Conservation (phyloP, 1,139 yeast species). For the Kodamaea suecica region DNA sequence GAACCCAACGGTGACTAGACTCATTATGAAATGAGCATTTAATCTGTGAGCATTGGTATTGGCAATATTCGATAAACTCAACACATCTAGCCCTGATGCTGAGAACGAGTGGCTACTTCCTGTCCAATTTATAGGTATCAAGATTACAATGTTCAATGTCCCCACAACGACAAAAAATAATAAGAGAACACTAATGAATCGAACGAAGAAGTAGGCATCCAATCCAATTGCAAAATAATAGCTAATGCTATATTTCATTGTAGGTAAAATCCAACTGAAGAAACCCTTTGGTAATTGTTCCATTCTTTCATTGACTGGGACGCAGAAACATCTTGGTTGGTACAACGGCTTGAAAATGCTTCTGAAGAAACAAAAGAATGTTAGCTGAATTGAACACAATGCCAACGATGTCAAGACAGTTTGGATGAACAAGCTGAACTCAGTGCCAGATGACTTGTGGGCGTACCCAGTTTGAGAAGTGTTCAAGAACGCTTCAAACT, state of each 20-base stretch:
- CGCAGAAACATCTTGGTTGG: slow-evolving; percentile 52
- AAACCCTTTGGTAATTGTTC: slow-evolving; percentile 39
- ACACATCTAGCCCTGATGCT: slow-evolving; percentile 52
- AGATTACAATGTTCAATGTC: slow-evolving; percentile 46
- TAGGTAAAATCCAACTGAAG: slow-evolving; percentile 49
- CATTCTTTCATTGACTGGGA: slow-evolving; percentile 37
- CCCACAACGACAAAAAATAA: slow-evolving; percentile 51
- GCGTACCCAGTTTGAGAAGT: slow-evolving; percentile 59
- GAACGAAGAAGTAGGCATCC: slow-evolving; percentile 62
- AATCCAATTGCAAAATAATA: slow-evolving; percentile 50
- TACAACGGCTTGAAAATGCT: slow-evolving; percentile 47
- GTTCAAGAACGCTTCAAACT: slow-evolving; percentile 42
- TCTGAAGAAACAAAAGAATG: slow-evolving; percentile 52
- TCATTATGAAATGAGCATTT: slow-evolving; percentile 54
- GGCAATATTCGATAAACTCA: slow-evolving; percentile 62
- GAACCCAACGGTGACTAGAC: slow-evolving; percentile 47
- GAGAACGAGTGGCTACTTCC: slow-evolving; percentile 33
- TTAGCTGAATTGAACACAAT: slow-evolving; percentile 50
- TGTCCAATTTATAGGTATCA: slow-evolving; percentile 56
- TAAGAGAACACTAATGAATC: slow-evolving; percentile 49
- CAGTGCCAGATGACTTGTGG: slow-evolving; percentile 42
- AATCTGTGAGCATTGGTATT: slow-evolving; percentile 42
- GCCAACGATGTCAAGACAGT: slow-evolving; percentile 51
- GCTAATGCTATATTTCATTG: slow-evolving; percentile 36
- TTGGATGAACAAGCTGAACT: slow-evolving; percentile 38